These are phyloP conservation scores for Penicillium macrosclerotiorum DNA, from an alignment of 495 filamentous ascomycete genomes.

Conservation along the genomic window DNA sequence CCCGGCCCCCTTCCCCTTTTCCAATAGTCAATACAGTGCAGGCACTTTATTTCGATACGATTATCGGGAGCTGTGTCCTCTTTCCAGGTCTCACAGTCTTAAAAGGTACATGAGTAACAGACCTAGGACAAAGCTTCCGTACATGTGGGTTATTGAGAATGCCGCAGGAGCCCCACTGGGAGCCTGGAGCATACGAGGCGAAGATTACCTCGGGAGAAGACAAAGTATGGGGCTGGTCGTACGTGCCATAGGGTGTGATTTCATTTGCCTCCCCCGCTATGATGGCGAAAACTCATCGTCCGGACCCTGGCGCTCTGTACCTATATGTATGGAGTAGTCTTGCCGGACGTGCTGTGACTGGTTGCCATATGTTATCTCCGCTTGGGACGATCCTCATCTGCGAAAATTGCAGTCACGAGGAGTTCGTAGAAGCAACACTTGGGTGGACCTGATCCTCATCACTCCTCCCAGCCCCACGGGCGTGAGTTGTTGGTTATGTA, in stretches of 20 bases:
- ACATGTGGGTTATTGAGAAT: no score
- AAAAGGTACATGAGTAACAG: no score
- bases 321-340: neutral
- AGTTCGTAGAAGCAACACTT: neutral
- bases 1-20: no score
- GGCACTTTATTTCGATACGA: no score
- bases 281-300: slow-evolving; percentile 12
- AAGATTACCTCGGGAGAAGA: neutral
- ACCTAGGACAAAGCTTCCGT: no score
- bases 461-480: no score
- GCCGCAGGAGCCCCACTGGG: no score
- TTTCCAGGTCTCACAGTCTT: no score
- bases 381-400: neutral
- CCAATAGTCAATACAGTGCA: no score
- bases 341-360: slow-evolving; percentile 5
- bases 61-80: no score
- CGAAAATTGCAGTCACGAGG: neutral
- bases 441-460: neutral
- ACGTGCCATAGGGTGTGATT: neutral
- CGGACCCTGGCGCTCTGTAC: neutral
- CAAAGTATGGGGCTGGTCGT: neutral
- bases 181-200: neutral
- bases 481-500: no score
- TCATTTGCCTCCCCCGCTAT: slow-evolving; percentile 19
- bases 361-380: neutral